These are phyloP conservation scores for Lenzites betulinus DNA, from an alignment of 768 basidiomycete genomes.

Conservation along the genomic window DNA sequence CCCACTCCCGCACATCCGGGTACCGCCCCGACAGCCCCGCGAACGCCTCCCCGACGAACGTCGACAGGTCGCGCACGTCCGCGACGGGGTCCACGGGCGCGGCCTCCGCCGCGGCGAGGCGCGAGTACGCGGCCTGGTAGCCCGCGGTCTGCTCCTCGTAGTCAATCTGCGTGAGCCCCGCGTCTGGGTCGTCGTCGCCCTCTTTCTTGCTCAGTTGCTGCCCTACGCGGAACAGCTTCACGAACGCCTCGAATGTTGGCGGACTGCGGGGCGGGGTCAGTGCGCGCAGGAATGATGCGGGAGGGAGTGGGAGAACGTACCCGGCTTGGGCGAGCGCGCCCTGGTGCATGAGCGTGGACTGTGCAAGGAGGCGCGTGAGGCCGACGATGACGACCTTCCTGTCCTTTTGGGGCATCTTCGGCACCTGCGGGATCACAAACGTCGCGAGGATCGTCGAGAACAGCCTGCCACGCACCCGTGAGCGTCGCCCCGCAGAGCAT, in stretches of 20 bases:
- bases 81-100: conserved; percentile 39
- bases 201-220: conserved; percentile 58
- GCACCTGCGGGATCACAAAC: conserved; percentile 78
- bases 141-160: conserved; percentile 88
- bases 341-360: conserved; percentile 69
- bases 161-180: conserved; percentile 75
- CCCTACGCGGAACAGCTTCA: conserved; percentile 76
- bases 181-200: conserved; percentile 52
- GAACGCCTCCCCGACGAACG: conserved; percentile 30
- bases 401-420: conserved; percentile 80
- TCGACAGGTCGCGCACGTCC: conserved; percentile 30
- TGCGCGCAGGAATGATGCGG: background rate
- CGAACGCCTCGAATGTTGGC: conserved; percentile 63
- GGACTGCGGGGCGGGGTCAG: conserved; percentile 52
- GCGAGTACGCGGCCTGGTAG: conserved; percentile 93
- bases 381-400: conserved; percentile 85
- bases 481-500: background rate
- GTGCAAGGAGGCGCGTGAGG: conserved; percentile 73
- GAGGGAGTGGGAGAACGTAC: conserved; percentile 39
- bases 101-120: conserved; percentile 67
- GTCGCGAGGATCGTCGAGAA: conserved; percentile 79
- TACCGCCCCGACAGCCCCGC: conserved; percentile 20
- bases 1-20: conserved; percentile 18
- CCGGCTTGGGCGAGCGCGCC: conserved; percentile 66
- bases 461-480: conserved; percentile 44